Evolutionary conservation across 108 stramenopile species (phyloP), one percentile per base, ranked within the genome.

Genomic region (Licmophora abbreviata): DNA sequence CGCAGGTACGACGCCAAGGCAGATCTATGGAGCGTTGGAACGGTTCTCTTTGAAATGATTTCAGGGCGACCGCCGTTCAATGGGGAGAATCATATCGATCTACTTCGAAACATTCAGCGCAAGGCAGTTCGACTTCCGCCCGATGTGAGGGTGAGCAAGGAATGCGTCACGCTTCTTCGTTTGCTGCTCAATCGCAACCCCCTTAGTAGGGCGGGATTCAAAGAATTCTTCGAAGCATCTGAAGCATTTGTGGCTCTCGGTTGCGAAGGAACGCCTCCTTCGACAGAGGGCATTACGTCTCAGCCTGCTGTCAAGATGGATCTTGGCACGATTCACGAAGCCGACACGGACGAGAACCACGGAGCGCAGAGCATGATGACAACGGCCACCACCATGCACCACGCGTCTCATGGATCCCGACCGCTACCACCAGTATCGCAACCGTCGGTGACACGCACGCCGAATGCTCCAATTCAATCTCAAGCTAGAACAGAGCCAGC

Each of bases 11-110:
- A 95, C 59, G 87, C 90, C 30, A 96, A 96, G 56, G 97, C 97
- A 9, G 97, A 98, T 72, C 70, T 98, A 1, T 98, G 97, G 97
- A 90, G 87, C 38, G 95, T 93, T 1, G 97, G 97, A 35, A 85
- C 94, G 17, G 94, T 98, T 6, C 48, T 97, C 6, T 98, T 89
- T 70, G 97, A 98, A 69, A 97, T 98, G 96, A 71, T 98, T 40
- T 67, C 88, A 1, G 92, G 92, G 20, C 53, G 62, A 26, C 85
- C 92, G 7, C 92, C 92, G 0, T 93, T 88, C 65, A 70, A 89
- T 51, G 92, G 92, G 21, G 85, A 87, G 54, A 90, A 93, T 59
- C 92, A 93, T 55, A 79, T 90, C 67, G 92, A 93, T 56, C 56
- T 93, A 25, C 51, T 93, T 28, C 62, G 81, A 50, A 93, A 93